phyloP scores from a whole-genome alignment of 371 early-diverging fungal genomes.

The Scutellospora calospora region DNA sequence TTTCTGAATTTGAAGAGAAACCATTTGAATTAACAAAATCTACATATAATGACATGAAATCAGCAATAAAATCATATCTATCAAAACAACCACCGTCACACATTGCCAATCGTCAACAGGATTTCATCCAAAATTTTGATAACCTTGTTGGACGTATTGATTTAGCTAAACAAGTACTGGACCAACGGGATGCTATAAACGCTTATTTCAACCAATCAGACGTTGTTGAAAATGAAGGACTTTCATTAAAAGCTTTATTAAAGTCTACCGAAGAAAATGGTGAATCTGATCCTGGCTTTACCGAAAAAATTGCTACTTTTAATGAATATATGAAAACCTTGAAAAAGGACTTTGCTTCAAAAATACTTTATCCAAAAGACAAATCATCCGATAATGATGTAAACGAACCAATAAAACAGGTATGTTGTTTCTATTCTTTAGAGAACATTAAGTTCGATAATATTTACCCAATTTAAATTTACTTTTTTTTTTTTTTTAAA shows the following conservation, averaged over 20 bases:
- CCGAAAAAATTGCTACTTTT: constrained; percentile 21
- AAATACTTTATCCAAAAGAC: constrained; percentile 29
- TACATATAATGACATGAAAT: constrained; percentile 22
- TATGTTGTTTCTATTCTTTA: not conserved
- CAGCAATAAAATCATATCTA: constrained; percentile 20
- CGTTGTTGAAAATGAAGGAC: constrained; percentile 18
- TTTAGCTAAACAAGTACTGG: constrained; percentile 32
- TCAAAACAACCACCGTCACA: constrained; percentile 27
- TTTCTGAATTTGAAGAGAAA: constrained; percentile 34
- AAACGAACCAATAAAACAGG: constrained; percentile 32
- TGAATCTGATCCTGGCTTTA: constrained; percentile 3
- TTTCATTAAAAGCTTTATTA: not conserved
- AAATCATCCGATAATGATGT: not conserved
- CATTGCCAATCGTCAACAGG: constrained; percentile 22
- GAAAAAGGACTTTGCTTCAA: not conserved
- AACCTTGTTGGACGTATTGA: not conserved
- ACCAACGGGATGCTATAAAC: constrained; percentile 26
- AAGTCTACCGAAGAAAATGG: constrained; percentile 26
- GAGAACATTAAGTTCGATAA: not conserved
- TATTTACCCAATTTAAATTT: too few relatives aligned
- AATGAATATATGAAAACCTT: constrained; percentile 5
- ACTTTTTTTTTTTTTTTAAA: not conserved
- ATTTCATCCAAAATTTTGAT: not conserved
- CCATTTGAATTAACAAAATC: not conserved
- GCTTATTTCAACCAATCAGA: constrained; percentile 15